phyloP scores from a whole-genome alignment of 257 asterid species.

The Solanum sejunctum region DNA sequence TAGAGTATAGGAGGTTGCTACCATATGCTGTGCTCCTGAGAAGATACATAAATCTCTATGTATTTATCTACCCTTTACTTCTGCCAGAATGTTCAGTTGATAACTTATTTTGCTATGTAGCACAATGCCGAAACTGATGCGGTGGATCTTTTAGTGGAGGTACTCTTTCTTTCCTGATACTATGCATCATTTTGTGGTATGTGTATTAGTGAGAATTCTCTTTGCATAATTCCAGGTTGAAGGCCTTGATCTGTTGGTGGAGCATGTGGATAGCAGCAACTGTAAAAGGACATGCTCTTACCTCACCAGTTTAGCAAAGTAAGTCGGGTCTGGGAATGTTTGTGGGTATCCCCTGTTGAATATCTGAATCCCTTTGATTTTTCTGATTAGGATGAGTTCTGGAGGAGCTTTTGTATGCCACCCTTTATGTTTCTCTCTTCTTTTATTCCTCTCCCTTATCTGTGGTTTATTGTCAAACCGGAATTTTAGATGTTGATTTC shows the following conservation, averaged over 20 bases:
- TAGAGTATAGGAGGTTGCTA: not conserved
- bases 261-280: conserved; percentile 61
- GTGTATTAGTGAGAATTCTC: not conserved
- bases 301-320: conserved; percentile 81
- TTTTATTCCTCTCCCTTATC: not conserved
- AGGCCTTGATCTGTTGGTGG: conserved; percentile 63
- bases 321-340: conserved; percentile 10
- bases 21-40: not conserved
- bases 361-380: not conserved
- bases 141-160: conserved; percentile 28
- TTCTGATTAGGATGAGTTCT: not conserved
- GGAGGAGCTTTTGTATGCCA: not conserved
- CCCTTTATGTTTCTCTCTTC: not conserved
- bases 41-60: not conserved
- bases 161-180: not conserved
- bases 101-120: conserved; percentile 28
- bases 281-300: conserved; percentile 70
- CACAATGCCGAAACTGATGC: conserved; percentile 73
- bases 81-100: not conserved
- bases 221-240: conserved; percentile 47
- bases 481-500: not conserved
- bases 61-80: not conserved
- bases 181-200: not conserved
- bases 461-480: not conserved
- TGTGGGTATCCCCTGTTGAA: not conserved